Evolutionary conservation across 306 rosid genomes (phyloP).

Genomic region (Leucaena leucocephala): DNA sequence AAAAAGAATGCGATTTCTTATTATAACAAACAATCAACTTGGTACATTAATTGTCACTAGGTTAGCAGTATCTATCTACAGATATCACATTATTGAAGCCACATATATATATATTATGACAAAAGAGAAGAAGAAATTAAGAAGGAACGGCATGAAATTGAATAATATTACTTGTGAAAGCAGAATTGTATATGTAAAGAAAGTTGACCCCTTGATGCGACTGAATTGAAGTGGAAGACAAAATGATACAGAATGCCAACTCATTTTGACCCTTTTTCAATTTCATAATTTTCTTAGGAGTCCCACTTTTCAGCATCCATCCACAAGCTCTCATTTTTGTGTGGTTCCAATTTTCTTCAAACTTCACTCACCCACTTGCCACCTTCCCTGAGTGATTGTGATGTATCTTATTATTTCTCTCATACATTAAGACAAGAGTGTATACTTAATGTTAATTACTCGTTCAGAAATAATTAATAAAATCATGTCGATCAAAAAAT

Average conservation of each 20-base stretch:
- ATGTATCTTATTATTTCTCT: too few relatives aligned
- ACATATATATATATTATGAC: neutral
- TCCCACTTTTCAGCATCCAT: constrained; percentile 30
- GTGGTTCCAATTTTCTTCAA: constrained; percentile 12
- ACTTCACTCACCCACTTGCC: constrained; percentile 2
- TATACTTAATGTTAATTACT: too few relatives aligned
- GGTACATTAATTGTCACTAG: neutral
- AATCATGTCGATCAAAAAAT: too few relatives aligned
- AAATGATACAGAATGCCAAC: constrained; percentile 53
- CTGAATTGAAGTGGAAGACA: constrained; percentile 48
- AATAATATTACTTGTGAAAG: neutral
- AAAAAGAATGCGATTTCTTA: neutral
- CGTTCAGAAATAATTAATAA: too few relatives aligned
- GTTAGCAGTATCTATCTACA: neutral
- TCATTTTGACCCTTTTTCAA: constrained; percentile 32
- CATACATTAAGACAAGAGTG: too few relatives aligned
- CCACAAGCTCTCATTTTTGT: constrained; percentile 16
- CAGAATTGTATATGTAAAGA: constrained; percentile 27
- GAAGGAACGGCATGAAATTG: neutral
- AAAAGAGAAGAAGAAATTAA: neutral
- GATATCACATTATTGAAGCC: constrained; percentile 33
- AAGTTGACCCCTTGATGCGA: constrained; percentile 48
- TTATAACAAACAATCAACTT: neutral
- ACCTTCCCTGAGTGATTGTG: neutral
- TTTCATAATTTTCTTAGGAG: constrained; percentile 36